Evolutionary conservation across 192 early-diverging fungal genomes (phyloP), one percentile per base, ranked within the genome.

Genomic region (Coemansia sp.): DNA sequence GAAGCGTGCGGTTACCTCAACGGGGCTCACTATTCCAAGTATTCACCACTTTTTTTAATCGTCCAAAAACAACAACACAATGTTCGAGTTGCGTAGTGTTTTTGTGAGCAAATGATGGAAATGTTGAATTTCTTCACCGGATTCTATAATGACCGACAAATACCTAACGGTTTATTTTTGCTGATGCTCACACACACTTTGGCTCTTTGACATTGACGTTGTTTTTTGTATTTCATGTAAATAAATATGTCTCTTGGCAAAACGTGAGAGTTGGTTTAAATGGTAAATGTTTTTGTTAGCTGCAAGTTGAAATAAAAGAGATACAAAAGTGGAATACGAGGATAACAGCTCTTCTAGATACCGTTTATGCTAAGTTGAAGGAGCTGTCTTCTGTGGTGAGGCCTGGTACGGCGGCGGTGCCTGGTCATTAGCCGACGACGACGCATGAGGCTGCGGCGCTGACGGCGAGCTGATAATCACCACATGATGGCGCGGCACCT

Each of bases 11-110:
- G 64, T 57, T 80, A 80, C 77, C 77, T 71, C 77, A 80, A 80
- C 77, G 77, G 77, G 77, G 77, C 77, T 80, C 77, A 80, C 71
- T 80, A 54, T 62, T 79, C 77, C 67, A 74, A 50, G 68, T 80
- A 80, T 80, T 74, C 77, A 45, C 77, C 45, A 26, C 13, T 49
- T 56, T 41, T 71, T 76, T 76, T 76, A 70, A 66, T 67, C 61
- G 24, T 57, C 54, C 32, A 35, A 35, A 35, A 35, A 35, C 32
- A 35, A 35, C 32, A 1, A 35, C 32, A 10, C 32, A 27, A 27
- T 35, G 32, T 35, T 4, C 26, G 7, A 35, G 32, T 9, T 35
- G 32, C 32, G 9, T 35, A 35, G 32, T 35, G 32, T 35, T 35
- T 10, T 35, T 35, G 32, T 35, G 32, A 35, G 32, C 71, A 69